A percentile compares a stretch with the other conserved stretches of the same genome.
phyloP scores from a whole-genome alignment of 2,329 filamentous ascomycete genomes.

The Exophiala aquamarina region DNA sequence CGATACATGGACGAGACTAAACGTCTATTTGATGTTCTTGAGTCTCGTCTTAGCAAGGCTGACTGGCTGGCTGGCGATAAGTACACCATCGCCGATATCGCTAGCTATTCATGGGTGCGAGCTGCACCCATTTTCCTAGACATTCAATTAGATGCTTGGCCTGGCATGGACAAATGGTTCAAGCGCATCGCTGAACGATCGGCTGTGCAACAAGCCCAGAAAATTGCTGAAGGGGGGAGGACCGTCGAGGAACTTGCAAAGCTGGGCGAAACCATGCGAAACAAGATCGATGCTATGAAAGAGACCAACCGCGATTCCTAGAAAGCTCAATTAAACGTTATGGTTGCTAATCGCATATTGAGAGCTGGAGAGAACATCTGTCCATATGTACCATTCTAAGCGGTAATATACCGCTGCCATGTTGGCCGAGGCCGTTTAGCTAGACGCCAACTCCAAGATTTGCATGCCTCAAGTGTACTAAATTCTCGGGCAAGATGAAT shows the following conservation, averaged over 20 bases:
- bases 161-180: conserved; percentile 34
- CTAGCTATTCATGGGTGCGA: conserved; percentile 46
- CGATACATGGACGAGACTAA: conserved; percentile 51
- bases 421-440: too few relatives aligned
- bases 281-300: too few relatives aligned
- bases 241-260: not conserved
- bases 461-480: too few relatives aligned
- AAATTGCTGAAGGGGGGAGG: conserved; percentile 6
- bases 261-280: too few relatives aligned
- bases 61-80: conserved; percentile 48
- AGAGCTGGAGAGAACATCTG: too few relatives aligned
- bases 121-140: conserved; percentile 26
- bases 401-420: too few relatives aligned
- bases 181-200: conserved; percentile 32
- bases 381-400: too few relatives aligned
- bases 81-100: conserved; percentile 50
- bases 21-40: conserved; percentile 48
- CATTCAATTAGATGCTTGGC: conserved; percentile 34
- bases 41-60: conserved; percentile 41
- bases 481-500: too few relatives aligned
- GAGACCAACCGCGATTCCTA: too few relatives aligned
- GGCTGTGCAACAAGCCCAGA: conserved; percentile 29
- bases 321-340: too few relatives aligned
- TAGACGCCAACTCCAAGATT: too few relatives aligned
- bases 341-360: too few relatives aligned